Evolutionary conservation across 352 stramenopile species (phyloP), one percentile per base, ranked within the genome.

Genomic region (Pythium guiyangense): DNA sequence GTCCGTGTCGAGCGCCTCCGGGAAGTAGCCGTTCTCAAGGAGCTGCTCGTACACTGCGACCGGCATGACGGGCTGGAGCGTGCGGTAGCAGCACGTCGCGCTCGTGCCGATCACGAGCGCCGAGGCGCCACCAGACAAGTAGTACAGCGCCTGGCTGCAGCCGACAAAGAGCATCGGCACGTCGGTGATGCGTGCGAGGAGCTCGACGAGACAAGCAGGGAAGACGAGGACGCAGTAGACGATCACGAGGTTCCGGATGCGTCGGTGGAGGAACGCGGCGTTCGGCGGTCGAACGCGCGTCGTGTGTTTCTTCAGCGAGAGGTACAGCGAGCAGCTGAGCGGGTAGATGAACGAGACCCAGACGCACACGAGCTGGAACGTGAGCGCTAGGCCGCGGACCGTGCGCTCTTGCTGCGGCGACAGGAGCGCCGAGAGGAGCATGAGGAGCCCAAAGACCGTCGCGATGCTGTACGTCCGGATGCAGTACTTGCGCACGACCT

Each of bases 181-280:
- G 37, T 71, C 63, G 8, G 67, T 40, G 27, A 66, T 26, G n/a
- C 69, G 63, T 4, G 57, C 20, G 14, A 79, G 53, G 26, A 83
- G 42, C 51, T 88, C 71, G 12, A 86, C 65, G 11, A 88, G 25
- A 40, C 74, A 84, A 20, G 74, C 66, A 6, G 80, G 78, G 18
- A 88, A 83, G n/a, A 81, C 70, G 44, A 88, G 70, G 39, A 79
- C 61, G 63, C 69, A 83, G 65, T 89, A 89, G 11, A 90, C 76
- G 25, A 77, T 73, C 14, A 89, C 73, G 31, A 90, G 71, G 17
- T 71, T 79, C 53, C 84, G 84, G 49, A 90, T 86, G 20, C 80
- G 80, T 18, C 83, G 72, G 54, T 88, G 69, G 25, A 90, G 66
- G 22, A 85, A 27, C 31, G 74, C 54, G 9, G 72, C 70, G 14